Conservation (phyloP, 305 asterid genomes). For the Fraxinus albicans region DNA sequence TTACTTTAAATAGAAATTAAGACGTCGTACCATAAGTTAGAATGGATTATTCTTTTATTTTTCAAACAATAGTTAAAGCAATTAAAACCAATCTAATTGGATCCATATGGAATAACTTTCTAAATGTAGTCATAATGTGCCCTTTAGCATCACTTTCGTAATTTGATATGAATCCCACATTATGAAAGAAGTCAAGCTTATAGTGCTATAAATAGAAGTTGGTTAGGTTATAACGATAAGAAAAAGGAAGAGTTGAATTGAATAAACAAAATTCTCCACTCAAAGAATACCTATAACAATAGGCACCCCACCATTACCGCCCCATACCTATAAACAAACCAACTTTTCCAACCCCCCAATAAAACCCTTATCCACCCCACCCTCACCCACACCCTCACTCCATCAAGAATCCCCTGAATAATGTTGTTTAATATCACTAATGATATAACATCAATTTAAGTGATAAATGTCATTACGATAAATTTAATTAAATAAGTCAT, state of each 20-base stretch:
- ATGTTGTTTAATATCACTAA: background rate
- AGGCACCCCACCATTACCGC: background rate
- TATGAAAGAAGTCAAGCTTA: constrained; percentile 30
- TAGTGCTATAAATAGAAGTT: background rate
- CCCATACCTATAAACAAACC: background rate
- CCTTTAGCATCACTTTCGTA: constrained; percentile 1
- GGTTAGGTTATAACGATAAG: constrained; percentile 17
- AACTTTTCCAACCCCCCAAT: background rate
- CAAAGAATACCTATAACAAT: background rate
- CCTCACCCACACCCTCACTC: too few species aligned
- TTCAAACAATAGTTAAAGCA: background rate
- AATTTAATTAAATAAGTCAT: too few species aligned
- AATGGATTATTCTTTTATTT: background rate
- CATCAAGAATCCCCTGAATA: background rate
- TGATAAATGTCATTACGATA: too few species aligned
- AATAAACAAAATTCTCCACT: constrained; percentile 17
- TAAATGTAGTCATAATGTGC: constrained; percentile 21
- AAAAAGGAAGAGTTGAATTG: background rate
- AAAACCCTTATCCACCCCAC: too few species aligned
- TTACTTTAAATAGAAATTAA: constrained; percentile 24
- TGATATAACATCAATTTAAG: too few species aligned
- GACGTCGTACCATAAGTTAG: constrained; percentile 22
- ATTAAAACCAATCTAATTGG: constrained; percentile 10
- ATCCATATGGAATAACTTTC: constrained; percentile 20
- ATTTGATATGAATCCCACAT: constrained; percentile 23